Evolutionary conservation across 305 asterid species (phyloP), one percentile per base, ranked within the genome.

Genomic region (Fraxinus angustifolia): DNA sequence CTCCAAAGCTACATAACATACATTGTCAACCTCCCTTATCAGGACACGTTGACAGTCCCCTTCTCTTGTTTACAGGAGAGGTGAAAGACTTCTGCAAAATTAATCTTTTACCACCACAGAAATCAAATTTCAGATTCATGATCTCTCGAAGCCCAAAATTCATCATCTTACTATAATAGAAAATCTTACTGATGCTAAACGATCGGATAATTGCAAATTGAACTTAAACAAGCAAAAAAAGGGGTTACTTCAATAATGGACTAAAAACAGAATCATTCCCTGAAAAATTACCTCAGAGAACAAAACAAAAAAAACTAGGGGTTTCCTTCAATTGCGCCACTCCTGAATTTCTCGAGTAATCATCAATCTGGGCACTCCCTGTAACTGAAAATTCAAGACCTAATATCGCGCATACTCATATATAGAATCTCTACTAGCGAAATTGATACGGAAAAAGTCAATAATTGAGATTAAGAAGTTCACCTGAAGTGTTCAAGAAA

Each of bases 301-400:
- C 10, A 31, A 60, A 74, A 16, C n/a, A n/a, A 83, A 78, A 14
- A 16, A 83, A 81, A 4, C 60, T 73, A 76, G 83, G 84, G 85
- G 56, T 83, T 85, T 85, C 83, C 62, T 53, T n/a, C 62, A 53
- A 4, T 53, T 53, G 3, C 62, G 42, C 75, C 73, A 75, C 38
- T 38, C 17, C 58, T 58, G 70, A 58, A 19, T 58, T n/a, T 58
- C 70, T 17, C 31, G 14, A 58, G 30, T 19, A 58, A 19, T 21
- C 70, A 58, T 10, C 5, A 58, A 58, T 58, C 70, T n/a, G 70
- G 30, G 4, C 62, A 58, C 28, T 58, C 30, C 68, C 12, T 50
- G 8, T 6, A 58, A 6, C 14, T 58, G 12, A 58, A 19, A 58
- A 58, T 58, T 19, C 26, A 58, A 19, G 12, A 58, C 30, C 14